Percentiles rank a stretch among this genome's conserved stretches.
phyloP scores from a whole-genome alignment of 495 filamentous ascomycete genomes.

The Delitschia confertaspora region DNA sequence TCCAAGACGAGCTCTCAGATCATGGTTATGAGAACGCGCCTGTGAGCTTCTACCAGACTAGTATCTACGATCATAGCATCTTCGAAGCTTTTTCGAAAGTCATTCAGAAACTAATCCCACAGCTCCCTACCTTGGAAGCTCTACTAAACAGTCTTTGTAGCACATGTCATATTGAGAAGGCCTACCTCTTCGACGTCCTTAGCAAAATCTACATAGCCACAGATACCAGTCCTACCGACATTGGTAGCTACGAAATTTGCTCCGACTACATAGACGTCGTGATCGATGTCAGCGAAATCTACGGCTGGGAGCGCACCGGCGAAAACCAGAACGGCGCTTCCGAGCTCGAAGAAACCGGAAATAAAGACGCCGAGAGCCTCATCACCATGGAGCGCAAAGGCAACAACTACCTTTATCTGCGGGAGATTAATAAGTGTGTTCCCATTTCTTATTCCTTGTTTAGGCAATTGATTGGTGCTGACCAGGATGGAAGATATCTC shows the following conservation, averaged over 20 bases:
- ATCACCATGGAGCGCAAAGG: constrained; percentile 65
- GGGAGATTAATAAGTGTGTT: constrained; percentile 80
- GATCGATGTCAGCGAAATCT: constrained; percentile 90
- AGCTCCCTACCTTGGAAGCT: constrained; percentile 81
- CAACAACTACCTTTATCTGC: constrained; percentile 68
- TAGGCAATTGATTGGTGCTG: constrained; percentile 3
- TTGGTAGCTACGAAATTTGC: constrained; percentile 92
- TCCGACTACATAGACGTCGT: constrained; percentile 97
- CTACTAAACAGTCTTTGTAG: constrained; percentile 81
- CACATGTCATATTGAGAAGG: constrained; percentile 91
- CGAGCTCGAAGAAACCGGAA: constrained; percentile 54
- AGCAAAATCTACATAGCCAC: constrained; percentile 98
- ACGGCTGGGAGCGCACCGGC: constrained; percentile 59
- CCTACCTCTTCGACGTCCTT: constrained; percentile 90
- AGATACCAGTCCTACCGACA: constrained; percentile 83
- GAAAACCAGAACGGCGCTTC: constrained; percentile 44
- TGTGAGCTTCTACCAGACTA: constrained; percentile 87
- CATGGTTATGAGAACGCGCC: constrained; percentile 83
- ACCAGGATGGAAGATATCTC: constrained; percentile 30
- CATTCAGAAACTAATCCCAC: constrained; percentile 92
- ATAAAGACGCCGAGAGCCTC: constrained; percentile 65
- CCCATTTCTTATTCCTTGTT: background rate
- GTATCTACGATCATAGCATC: constrained; percentile 95
- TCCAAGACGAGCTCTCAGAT: constrained; percentile 91
- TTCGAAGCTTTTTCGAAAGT: constrained; percentile 98